These are phyloP conservation scores for Camellia sinensis DNA, from an alignment of 148 eudicot species.

Conservation along the genomic window DNA sequence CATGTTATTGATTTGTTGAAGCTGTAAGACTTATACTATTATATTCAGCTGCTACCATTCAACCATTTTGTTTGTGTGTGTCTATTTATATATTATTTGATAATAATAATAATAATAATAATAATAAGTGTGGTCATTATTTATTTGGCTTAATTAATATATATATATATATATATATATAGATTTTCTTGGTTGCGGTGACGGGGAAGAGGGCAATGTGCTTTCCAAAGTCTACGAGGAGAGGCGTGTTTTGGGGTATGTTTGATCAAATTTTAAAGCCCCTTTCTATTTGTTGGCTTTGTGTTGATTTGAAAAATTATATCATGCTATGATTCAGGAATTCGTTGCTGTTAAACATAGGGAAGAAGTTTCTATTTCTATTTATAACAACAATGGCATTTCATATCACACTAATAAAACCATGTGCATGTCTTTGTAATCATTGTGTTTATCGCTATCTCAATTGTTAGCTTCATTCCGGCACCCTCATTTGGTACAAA, in stretches of 20 bases:
- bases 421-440: neutral
- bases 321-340: neutral
- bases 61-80: too few species aligned
- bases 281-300: neutral
- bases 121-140: too few species aligned
- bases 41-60: too few species aligned
- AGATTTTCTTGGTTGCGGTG: too few species aligned
- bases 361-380: neutral
- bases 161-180: too few species aligned
- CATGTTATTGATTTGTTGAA: too few species aligned
- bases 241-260: constrained; percentile 70
- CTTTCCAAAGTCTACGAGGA: constrained; percentile 75
- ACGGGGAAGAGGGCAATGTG: constrained; percentile 74
- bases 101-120: too few species aligned
- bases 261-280: neutral
- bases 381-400: neutral
- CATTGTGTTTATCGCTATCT: neutral
- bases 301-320: neutral
- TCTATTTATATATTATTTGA: too few species aligned
- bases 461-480: neutral
- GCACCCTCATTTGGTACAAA: neutral
- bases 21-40: too few species aligned
- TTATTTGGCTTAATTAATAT: too few species aligned
- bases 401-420: neutral
- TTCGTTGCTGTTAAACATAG: constrained; percentile 2